Conservation (phyloP, 768 basidiomycete species). For the Mycena latifolia region DNA sequence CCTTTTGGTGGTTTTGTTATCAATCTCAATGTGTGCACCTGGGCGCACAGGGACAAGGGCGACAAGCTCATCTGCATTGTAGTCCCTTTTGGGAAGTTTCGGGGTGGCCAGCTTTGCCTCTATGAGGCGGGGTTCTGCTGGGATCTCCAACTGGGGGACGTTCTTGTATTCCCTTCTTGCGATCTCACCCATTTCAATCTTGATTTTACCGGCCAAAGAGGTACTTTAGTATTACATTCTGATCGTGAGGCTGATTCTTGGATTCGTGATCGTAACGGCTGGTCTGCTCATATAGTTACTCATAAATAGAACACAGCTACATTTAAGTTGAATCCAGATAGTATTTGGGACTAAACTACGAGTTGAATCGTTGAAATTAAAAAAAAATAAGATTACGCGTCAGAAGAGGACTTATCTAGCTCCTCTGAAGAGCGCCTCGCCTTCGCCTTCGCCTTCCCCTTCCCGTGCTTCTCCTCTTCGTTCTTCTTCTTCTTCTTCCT, state of each 20-base stretch:
- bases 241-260: not conserved
- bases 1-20: constrained; percentile 41
- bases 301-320: no score
- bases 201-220: not conserved
- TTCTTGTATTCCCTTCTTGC: constrained; percentile 4
- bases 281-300: not conserved
- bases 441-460: no score
- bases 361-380: no score
- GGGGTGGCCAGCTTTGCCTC: constrained; percentile 5
- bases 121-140: constrained; percentile 7
- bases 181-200: constrained; percentile 9
- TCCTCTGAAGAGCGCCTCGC: no score
- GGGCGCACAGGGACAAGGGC: constrained; percentile 37
- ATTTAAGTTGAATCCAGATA: no score
- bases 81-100: constrained; percentile 8
- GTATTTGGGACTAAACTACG: no score
- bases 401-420: no score
- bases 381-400: no score
- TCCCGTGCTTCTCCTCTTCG: no score
- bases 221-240: constrained; percentile 4
- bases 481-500: no score
- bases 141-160: constrained; percentile 2
- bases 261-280: not conserved
- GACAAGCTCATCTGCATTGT: constrained; percentile 43
- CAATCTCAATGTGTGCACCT: constrained; percentile 41